Conservation (phyloP, 495 filamentous ascomycete species). For the Aspergillus wentii region DNA sequence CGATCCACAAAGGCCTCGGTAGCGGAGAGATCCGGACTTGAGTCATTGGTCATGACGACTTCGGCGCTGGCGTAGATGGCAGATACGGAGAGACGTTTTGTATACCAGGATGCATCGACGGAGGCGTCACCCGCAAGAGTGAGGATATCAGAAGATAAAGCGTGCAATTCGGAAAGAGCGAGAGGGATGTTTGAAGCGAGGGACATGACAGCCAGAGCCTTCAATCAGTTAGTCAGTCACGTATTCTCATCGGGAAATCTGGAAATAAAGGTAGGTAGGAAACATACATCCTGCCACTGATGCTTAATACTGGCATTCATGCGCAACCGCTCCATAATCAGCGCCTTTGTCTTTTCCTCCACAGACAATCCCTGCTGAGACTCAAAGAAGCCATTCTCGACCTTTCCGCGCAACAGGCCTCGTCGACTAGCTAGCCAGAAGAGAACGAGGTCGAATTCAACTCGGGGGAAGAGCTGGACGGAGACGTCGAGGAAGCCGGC, state of each 20-base stretch:
- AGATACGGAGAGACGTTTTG: slow-evolving; percentile 72
- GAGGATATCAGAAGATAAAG: slow-evolving; percentile 82
- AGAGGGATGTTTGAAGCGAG: slow-evolving; percentile 67
- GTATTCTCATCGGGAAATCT: neutral
- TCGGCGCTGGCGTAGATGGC: slow-evolving; percentile 82
- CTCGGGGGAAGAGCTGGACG: slow-evolving; percentile 72
- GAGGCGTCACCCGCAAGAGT: slow-evolving; percentile 74
- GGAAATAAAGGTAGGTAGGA: slow-evolving; percentile 4
- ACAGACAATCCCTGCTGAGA: slow-evolving; percentile 26
- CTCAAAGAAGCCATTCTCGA: slow-evolving; percentile 36
- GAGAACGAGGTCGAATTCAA: slow-evolving; percentile 73
- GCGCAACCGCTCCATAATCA: slow-evolving; percentile 67
- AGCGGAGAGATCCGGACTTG: slow-evolving; percentile 56
- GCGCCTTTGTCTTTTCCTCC: slow-evolving; percentile 53
- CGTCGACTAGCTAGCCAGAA: slow-evolving; percentile 74
- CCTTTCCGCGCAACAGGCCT: slow-evolving; percentile 45
- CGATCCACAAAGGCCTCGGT: slow-evolving; percentile 77
- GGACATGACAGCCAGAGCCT: slow-evolving; percentile 90
- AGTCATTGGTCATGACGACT: slow-evolving; percentile 89
- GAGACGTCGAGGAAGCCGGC: slow-evolving; percentile 82
- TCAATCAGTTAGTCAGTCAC: slow-evolving; percentile 4
- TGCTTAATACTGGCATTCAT: slow-evolving; percentile 66
- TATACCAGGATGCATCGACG: slow-evolving; percentile 87
- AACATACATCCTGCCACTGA: slow-evolving; percentile 78
- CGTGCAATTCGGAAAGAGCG: slow-evolving; percentile 73